Conservation (phyloP, 208 protist species). For the Phytomonas francai region DNA sequence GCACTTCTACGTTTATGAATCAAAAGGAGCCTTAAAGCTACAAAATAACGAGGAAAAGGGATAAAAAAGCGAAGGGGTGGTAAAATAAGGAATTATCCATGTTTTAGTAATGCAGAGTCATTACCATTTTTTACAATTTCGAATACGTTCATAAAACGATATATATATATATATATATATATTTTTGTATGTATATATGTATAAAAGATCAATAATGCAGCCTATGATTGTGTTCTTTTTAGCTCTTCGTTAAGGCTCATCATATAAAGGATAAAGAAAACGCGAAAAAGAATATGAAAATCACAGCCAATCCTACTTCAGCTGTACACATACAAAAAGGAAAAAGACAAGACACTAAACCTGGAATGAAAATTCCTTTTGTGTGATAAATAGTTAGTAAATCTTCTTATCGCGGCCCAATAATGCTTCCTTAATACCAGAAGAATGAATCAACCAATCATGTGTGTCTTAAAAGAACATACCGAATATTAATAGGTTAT, state of each 20-base stretch:
- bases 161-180: slow-evolving; percentile 9
- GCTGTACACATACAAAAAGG: slow-evolving; percentile 9
- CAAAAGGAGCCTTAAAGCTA: not conserved
- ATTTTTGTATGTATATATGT: slow-evolving; percentile 8
- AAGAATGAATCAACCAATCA: not conserved
- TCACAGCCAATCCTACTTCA: not conserved
- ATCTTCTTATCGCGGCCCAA: not conserved
- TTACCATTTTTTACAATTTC: not conserved
- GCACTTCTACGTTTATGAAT: not conserved
- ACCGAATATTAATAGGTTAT: not conserved
- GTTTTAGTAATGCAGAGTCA: not conserved
- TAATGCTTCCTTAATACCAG: not conserved
- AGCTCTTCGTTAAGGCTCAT: not conserved
- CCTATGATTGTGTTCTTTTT: not conserved
- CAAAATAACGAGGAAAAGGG: not conserved
- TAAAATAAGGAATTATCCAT: not conserved
- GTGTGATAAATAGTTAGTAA: not conserved
- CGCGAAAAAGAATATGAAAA: not conserved
- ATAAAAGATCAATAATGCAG: slow-evolving; percentile 1
- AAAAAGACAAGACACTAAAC: slow-evolving; percentile 9
- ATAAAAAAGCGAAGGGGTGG: not conserved
- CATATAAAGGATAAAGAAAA: not conserved
- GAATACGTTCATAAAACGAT: not conserved
- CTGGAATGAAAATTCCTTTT: slow-evolving; percentile 7
- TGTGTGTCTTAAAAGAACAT: slow-evolving; percentile 1